phyloP scores from a whole-genome alignment of 78 protist species.

The Dictyostelium brefeldianum region DNA sequence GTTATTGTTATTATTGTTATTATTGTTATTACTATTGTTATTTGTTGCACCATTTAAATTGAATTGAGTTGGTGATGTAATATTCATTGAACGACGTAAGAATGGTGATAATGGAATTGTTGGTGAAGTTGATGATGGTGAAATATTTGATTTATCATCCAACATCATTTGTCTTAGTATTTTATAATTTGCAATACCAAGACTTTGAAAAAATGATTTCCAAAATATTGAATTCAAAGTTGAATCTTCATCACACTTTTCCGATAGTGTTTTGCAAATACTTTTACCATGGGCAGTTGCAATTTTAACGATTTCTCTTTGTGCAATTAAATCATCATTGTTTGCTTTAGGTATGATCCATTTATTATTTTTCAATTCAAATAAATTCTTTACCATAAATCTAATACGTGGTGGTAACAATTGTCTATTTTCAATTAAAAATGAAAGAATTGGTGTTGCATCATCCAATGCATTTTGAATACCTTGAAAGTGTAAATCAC shows the following conservation, averaged over 20 bases:
- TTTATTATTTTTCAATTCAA: constrained; percentile 48
- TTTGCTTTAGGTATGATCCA: constrained; percentile 3
- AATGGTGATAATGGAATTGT: constrained; percentile 62
- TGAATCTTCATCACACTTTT: constrained; percentile 18
- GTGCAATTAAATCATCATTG: constrained; percentile 15
- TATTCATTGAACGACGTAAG: constrained; percentile 28
- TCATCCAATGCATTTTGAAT: constrained; percentile 47
- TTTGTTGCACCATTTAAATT: background rate
- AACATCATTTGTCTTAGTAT: constrained; percentile 29
- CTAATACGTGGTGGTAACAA: constrained; percentile 46
- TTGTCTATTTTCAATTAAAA: constrained; percentile 25
- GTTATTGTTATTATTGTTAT: background rate
- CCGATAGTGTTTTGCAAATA: background rate
- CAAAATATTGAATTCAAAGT: constrained; percentile 21
- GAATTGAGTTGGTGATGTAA: constrained; percentile 6
- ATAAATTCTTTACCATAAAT: constrained; percentile 68
- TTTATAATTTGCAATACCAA: constrained; percentile 16
- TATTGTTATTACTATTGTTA: constrained; percentile 3
- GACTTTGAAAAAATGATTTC: constrained; percentile 31
- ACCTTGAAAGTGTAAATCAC: background rate
- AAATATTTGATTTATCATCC: constrained; percentile 3
- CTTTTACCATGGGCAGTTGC: constrained; percentile 38
- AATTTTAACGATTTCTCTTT: constrained; percentile 32
- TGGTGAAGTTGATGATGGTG: constrained; percentile 50
- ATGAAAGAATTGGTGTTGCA: background rate